Conservation (phyloP, 2,329 filamentous ascomycete genomes). For the Beauveria sp. region DNA sequence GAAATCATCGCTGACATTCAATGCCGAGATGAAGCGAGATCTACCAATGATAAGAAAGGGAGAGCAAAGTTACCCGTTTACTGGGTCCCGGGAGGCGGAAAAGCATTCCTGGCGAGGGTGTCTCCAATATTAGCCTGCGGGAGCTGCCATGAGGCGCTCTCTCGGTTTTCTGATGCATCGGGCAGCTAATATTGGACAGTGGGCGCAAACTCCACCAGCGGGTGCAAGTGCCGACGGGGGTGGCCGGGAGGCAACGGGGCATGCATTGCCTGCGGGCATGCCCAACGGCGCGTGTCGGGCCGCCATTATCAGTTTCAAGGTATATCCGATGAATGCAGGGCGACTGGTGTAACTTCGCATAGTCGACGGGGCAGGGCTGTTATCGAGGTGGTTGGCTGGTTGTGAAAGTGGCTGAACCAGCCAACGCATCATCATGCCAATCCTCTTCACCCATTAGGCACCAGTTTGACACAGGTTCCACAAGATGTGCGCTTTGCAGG, state of each 20-base stretch:
- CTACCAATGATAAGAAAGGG: background rate
- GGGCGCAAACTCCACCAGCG: background rate
- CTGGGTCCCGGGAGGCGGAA: background rate
- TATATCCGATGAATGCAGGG: background rate
- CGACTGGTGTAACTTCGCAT: background rate
- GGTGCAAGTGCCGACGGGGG: background rate
- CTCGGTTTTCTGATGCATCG: background rate
- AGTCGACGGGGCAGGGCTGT: background rate
- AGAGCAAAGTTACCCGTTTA: background rate
- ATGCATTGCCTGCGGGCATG: background rate
- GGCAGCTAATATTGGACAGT: background rate
- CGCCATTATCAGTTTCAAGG: background rate
- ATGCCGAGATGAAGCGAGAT: background rate
- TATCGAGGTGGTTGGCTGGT: background rate
- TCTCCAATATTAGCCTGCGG: background rate
- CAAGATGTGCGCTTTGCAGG: slow-evolving; percentile 4
- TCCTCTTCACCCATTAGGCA: background rate
- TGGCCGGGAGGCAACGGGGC: background rate
- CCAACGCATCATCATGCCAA: slow-evolving; percentile 3
- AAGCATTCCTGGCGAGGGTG: background rate
- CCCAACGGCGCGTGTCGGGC: background rate
- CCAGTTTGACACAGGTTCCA: background rate
- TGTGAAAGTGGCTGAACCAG: background rate
- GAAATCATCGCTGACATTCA: background rate
- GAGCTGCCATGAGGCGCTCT: background rate